Evolutionary conservation across 2,329 filamentous ascomycete genomes (phyloP).

Genomic region (Aspergillus sp.): DNA sequence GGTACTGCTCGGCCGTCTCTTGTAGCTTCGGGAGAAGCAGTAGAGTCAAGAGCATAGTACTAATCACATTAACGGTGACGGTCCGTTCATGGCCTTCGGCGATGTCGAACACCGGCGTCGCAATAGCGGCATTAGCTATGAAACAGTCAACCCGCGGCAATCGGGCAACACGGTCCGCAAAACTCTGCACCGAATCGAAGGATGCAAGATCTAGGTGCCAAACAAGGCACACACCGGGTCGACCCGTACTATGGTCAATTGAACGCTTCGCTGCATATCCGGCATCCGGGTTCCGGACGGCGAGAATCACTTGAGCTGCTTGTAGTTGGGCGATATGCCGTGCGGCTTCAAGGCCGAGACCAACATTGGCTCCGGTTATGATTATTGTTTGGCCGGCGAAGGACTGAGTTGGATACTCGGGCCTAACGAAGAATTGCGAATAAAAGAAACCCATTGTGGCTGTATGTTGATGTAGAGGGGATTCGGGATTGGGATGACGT

Average conservation of each 20-base stretch:
- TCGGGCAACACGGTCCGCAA: slow-evolving; percentile 19
- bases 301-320: slow-evolving; percentile 31
- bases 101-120: not conserved
- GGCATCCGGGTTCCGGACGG: slow-evolving; percentile 26
- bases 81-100: slow-evolving; percentile 31
- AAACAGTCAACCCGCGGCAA: slow-evolving; percentile 30
- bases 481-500: too few relatives aligned
- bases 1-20: slow-evolving; percentile 16
- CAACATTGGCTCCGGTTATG: slow-evolving; percentile 35
- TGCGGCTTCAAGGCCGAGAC: slow-evolving; percentile 35
- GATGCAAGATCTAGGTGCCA: slow-evolving; percentile 25
- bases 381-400: slow-evolving; percentile 18
- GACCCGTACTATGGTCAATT: slow-evolving; percentile 21
- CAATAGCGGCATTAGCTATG: slow-evolving; percentile 8
- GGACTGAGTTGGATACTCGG: not conserved
- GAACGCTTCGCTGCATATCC: slow-evolving; percentile 32
- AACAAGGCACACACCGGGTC: slow-evolving; percentile 4
- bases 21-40: slow-evolving; percentile 30
- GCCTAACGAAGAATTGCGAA: not conserved
- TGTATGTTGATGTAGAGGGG: too few relatives aligned
- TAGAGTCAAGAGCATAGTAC: slow-evolving; percentile 30
- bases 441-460: not conserved
- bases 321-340: slow-evolving; percentile 29
- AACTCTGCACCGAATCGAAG: slow-evolving; percentile 24
- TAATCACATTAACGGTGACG: slow-evolving; percentile 35